A percentile compares a stretch with the other conserved stretches of the same genome.
phyloP scores from a whole-genome alignment of 495 filamentous ascomycete genomes.

The Podospora tetraspora region DNA sequence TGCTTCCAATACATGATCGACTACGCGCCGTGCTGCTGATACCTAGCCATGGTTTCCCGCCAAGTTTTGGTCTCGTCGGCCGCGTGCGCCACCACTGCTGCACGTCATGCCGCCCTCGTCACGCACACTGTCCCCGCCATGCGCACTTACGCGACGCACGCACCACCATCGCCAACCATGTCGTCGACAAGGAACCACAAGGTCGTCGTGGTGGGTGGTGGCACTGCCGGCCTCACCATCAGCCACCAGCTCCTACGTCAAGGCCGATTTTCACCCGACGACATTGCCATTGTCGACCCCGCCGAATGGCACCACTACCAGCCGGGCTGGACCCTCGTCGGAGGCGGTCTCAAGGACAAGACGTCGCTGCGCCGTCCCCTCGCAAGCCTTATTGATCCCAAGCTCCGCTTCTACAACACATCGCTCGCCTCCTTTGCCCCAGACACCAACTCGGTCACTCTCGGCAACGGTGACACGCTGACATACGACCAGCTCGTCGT shows the following conservation, averaged over 20 bases:
- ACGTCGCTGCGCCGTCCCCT: constrained; percentile 51
- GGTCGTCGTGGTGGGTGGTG: constrained; percentile 60
- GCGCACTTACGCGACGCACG: constrained; percentile 30
- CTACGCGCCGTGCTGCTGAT: background rate
- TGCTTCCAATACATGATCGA: background rate
- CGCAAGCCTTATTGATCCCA: constrained; percentile 49
- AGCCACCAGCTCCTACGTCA: constrained; percentile 58
- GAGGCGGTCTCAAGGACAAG: constrained; percentile 55
- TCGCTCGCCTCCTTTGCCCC: constrained; percentile 50
- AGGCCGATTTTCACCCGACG: constrained; percentile 51
- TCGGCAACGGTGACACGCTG: constrained; percentile 53
- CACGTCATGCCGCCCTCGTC: background rate
- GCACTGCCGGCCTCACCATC: constrained; percentile 56
- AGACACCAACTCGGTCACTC: constrained; percentile 53
- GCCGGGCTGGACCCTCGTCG: constrained; percentile 66
- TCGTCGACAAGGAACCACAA: constrained; percentile 41
- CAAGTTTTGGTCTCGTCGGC: background rate
- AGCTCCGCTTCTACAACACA: constrained; percentile 57
- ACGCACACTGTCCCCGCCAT: constrained; percentile 3
- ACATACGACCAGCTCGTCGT: constrained; percentile 62
- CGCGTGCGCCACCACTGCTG: background rate
- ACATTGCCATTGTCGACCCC: constrained; percentile 64
- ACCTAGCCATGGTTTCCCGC: background rate
- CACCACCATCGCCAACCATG: background rate
- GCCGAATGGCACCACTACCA: constrained; percentile 64